phyloP scores from a whole-genome alignment of 1,139 yeast genomes.

The Blastobotrys persicus region DNA sequence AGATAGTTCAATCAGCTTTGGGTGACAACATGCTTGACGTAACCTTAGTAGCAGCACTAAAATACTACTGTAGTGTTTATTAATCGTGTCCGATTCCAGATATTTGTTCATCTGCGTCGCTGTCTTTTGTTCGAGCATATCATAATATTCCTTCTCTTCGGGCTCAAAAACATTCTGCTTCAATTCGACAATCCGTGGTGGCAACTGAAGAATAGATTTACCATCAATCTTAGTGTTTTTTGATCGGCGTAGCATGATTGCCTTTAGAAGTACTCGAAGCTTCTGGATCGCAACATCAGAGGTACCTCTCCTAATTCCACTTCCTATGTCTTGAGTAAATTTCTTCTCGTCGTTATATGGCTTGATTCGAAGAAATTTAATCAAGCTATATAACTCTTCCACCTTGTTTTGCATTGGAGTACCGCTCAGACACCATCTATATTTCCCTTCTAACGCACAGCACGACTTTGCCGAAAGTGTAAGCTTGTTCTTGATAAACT shows the following conservation, averaged over 20 bases:
- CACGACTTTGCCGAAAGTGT: conserved; percentile 71
- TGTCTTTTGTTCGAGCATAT: conserved; percentile 56
- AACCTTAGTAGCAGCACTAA: conserved; percentile 72
- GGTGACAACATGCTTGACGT: conserved; percentile 90
- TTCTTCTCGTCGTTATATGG: conserved; percentile 48
- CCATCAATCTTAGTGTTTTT: conserved; percentile 78
- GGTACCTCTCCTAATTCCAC: conserved; percentile 48
- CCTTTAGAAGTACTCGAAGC: conserved; percentile 70
- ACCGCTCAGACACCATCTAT: conserved; percentile 84
- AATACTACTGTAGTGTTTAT: conserved; percentile 52
- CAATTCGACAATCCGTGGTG: conserved; percentile 55
- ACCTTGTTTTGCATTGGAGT: conserved; percentile 92
- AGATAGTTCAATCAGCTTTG: conserved; percentile 69
- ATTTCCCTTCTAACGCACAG: conserved; percentile 50
- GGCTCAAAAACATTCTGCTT: conserved; percentile 51
- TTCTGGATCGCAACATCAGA: conserved; percentile 51
- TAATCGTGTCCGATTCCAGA: conserved; percentile 38
- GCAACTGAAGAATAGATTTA: conserved; percentile 63
- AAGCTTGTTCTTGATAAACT: conserved; percentile 70
- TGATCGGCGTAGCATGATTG: conserved; percentile 76
- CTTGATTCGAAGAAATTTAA: conserved; percentile 66
- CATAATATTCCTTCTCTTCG: conserved; percentile 56
- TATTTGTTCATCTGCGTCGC: conserved; percentile 55
- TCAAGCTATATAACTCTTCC: conserved; percentile 73
- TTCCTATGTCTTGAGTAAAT: conserved; percentile 59